Evolutionary conservation across 352 stramenopile genomes (phyloP).

Genomic region (Globisporangium iwayamae): DNA sequence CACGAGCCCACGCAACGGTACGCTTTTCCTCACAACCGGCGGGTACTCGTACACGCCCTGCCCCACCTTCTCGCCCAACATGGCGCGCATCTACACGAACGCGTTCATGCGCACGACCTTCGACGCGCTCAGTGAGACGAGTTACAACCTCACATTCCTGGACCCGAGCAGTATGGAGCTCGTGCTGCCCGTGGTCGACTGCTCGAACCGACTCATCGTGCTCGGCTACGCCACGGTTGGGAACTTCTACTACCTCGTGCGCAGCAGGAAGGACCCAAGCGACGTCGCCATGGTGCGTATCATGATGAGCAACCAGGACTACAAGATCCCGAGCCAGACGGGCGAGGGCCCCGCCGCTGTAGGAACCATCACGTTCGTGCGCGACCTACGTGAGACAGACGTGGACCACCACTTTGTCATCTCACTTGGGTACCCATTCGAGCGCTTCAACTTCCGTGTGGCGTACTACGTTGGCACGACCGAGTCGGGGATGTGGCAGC

Average conservation of each 20-base stretch:
- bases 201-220: conserved; percentile 31
- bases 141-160: conserved; percentile 36
- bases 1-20: conserved; percentile 28
- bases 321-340: conserved; percentile 20
- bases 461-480: conserved; percentile 24
- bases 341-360: conserved; percentile 26
- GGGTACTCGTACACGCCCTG: conserved; percentile 22
- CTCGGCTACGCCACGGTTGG: conserved; percentile 18
- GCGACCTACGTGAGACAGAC: conserved; percentile 21
- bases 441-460: conserved; percentile 27
- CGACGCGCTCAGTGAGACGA: conserved; percentile 19
- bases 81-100: conserved; percentile 34
- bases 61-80: conserved; percentile 7
- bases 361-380: conserved; percentile 27
- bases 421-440: conserved; percentile 31
- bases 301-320: conserved; percentile 30
- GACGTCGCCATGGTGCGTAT: conserved; percentile 26
- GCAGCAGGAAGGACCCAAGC: conserved; percentile 10
- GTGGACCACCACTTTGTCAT: conserved; percentile 28
- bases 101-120: conserved; percentile 28
- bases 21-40: conserved; percentile 29
- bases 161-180: conserved; percentile 23
- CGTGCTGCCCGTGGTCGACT: conserved; percentile 42
- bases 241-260: conserved; percentile 34
- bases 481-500: conserved; percentile 18